phyloP scores from a whole-genome alignment of 2,329 filamentous ascomycete species.

The Scleromitrula shiraiana region DNA sequence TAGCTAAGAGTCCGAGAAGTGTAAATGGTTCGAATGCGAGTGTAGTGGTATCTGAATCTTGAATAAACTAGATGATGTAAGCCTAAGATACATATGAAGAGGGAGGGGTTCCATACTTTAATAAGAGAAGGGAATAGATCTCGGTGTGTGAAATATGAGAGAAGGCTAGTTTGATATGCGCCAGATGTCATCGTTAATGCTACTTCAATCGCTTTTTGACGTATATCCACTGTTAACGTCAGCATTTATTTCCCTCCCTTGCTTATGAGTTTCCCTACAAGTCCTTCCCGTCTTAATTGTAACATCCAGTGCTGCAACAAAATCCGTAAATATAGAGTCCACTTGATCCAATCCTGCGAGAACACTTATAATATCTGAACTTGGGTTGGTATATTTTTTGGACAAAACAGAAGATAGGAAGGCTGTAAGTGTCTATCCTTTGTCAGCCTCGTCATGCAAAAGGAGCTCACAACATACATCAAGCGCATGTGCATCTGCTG shows the following conservation, averaged over 20 bases:
- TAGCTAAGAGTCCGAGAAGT: constrained; percentile 78
- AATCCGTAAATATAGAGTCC: constrained; percentile 79
- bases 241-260: constrained; percentile 15
- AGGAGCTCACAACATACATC: constrained; percentile 53
- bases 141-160: constrained; percentile 90
- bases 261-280: constrained; percentile 42
- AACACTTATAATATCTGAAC: constrained; percentile 86
- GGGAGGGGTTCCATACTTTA: constrained; percentile 54
- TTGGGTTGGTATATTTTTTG: constrained; percentile 92
- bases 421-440: constrained; percentile 71
- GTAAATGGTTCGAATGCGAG: constrained; percentile 68
- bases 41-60: constrained; percentile 61
- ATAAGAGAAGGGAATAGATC: constrained; percentile 92
- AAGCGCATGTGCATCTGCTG: constrained; percentile 69
- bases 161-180: constrained; percentile 89
- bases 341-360: constrained; percentile 84
- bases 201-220: constrained; percentile 72
- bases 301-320: constrained; percentile 74
- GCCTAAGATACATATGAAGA: background rate
- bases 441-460: constrained; percentile 33
- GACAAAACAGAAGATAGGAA: constrained; percentile 76
- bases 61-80: constrained; percentile 54
- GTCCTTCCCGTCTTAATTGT: constrained; percentile 69
- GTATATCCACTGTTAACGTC: constrained; percentile 54
- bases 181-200: constrained; percentile 80